A percentile compares a stretch with the other conserved stretches of the same genome.
Conservation (phyloP, 2,329 filamentous ascomycete genomes). For the Pestalotiopsis sp. region DNA sequence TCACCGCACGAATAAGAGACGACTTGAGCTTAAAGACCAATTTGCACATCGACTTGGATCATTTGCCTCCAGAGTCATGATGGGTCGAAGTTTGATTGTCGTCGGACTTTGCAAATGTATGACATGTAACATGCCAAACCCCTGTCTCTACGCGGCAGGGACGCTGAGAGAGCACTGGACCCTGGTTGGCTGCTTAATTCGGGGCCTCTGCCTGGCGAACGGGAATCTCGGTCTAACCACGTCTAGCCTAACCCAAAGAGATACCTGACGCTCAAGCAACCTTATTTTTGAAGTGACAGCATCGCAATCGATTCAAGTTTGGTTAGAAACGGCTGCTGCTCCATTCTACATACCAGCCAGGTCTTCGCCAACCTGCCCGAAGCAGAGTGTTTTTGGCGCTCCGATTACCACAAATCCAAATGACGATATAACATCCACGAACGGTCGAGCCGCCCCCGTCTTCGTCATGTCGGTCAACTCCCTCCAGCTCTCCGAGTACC, state of each 20-base stretch:
- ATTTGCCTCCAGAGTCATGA: too few relatives aligned
- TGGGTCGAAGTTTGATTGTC: too few relatives aligned
- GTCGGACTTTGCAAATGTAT: too few relatives aligned
- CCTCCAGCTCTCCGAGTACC: conserved; percentile 78
- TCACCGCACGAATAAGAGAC: too few relatives aligned
- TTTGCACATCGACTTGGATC: too few relatives aligned
- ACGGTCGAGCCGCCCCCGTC: neutral
- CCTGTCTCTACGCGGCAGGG: too few relatives aligned
- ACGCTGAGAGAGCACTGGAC: too few relatives aligned
- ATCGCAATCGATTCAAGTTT: neutral
- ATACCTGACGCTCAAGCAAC: neutral
- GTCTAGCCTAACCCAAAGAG: neutral
- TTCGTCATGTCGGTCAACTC: conserved; percentile 39
- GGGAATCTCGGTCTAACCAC: neutral
- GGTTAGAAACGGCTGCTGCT: neutral
- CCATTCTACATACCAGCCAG: neutral
- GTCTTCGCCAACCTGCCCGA: neutral
- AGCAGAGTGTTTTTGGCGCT: neutral
- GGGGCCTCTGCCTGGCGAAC: neutral
- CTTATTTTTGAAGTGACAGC: neutral
- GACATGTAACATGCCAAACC: too few relatives aligned
- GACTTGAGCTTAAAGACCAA: too few relatives aligned
- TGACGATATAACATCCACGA: neutral
- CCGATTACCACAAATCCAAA: neutral
- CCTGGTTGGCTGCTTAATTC: too few relatives aligned